Conservation (phyloP, 768 basidiomycete genomes). For the Boletellus ananas region DNA sequence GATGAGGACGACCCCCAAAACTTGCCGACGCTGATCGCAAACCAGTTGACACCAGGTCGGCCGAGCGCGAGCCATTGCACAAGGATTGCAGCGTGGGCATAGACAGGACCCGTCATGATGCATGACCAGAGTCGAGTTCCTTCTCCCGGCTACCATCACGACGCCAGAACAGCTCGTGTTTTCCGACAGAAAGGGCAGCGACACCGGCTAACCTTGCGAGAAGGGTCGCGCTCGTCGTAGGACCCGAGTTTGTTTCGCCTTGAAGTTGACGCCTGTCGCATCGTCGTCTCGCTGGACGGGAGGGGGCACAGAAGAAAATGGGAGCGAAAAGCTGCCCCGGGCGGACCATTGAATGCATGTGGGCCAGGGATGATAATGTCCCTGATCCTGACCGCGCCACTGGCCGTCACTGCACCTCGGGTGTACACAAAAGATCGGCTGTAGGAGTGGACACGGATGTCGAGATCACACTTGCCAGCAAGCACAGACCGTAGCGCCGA, state of each 20-base stretch:
- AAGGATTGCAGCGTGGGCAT: too few species aligned
- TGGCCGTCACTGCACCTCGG: neutral
- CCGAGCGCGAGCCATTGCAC: too few species aligned
- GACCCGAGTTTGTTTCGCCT: constrained; percentile 24
- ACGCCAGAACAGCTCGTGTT: constrained; percentile 23
- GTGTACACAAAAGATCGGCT: too few species aligned
- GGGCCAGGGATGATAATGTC: neutral
- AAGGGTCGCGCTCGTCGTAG: constrained; percentile 25
- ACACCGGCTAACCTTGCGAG: constrained; percentile 19
- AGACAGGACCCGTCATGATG: too few species aligned
- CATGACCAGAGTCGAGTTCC: too few species aligned
- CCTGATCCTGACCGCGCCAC: neutral
- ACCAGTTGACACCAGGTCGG: too few species aligned
- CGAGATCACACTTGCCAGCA: too few species aligned
- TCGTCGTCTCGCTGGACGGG: constrained; percentile 7
- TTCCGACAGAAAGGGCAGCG: constrained; percentile 16
- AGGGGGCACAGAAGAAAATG: neutral
- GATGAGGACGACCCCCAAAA: too few species aligned
- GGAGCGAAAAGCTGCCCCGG: neutral
- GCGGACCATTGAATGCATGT: neutral
- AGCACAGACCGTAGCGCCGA: too few species aligned
- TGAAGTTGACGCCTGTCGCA: constrained; percentile 15
- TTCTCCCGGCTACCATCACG: constrained; percentile 16
- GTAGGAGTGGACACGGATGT: too few species aligned
- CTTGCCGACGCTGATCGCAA: too few species aligned